Evolutionary conservation across 1,284 basidiomycete genomes (phyloP), one percentile per base, ranked within the genome.

Genomic region (Trichosporon sp.): DNA sequence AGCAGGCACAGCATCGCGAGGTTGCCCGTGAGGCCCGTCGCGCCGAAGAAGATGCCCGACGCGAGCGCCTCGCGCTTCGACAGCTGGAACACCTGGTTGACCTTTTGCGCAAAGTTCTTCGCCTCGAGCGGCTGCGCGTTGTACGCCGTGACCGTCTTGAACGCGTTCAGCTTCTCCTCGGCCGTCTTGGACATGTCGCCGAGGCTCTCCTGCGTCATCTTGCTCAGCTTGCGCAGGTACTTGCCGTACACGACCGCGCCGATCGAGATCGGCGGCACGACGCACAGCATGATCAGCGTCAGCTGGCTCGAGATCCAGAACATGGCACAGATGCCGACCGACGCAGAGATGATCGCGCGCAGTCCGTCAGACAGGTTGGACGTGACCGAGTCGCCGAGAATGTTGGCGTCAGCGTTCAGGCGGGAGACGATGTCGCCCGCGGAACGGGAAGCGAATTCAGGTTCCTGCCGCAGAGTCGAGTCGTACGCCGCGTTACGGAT

Each of bases 191-290:
- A 93, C 93, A 97, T 94, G 67, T 95, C 92, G 62, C 94, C 95
- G 56, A 98, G 87, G 1, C 94, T 92, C 78, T 96, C 93, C 80
- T 99, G 96, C 4, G 95, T 97, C 76, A 90, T 86, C 78, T 93
- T 93, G 15, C 93, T 95, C 2, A 99, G 87, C 73, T 90, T 91
- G 78, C 96, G 95, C 64, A 99, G 84, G 82, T 98, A 99, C 13
- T 94, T 89, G 68, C 96, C 96, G 79, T 98, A 99, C 80, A 95
- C 93, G 18, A 98, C 95, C 60, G 95, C 95, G 72, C 94, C 95
- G 68, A 99, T 87, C 7, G 95, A 96, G 9, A 98, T 91, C 0
- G 96, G 96, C 5, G 96, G 97, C 0, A 99, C 95, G 65, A 98
- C 89, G 23, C 90, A 89, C 71, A 98, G 87, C 96, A 98, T 98